phyloP scores from a whole-genome alignment of 805 yeast species.

The Spathaspora hagerdaliae region DNA sequence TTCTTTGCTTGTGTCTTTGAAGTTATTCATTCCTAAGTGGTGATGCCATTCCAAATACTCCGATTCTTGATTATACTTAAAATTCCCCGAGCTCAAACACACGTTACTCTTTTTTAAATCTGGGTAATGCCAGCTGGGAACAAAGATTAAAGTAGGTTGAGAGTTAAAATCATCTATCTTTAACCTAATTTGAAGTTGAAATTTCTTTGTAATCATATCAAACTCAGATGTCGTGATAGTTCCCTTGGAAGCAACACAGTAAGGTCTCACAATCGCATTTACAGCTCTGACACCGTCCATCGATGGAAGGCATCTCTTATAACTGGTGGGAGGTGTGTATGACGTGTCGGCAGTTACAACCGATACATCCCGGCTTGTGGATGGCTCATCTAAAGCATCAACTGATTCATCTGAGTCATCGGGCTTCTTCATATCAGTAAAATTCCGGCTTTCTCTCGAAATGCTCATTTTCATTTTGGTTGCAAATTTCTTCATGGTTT shows the following conservation, averaged over 20 bases:
- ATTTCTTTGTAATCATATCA: conserved; percentile 46
- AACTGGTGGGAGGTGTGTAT: conserved; percentile 14
- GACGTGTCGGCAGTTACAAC: not conserved
- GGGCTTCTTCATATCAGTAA: not conserved
- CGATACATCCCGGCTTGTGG: conserved; percentile 19
- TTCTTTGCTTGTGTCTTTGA: not conserved
- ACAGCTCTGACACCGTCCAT: conserved; percentile 71
- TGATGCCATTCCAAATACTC: conserved; percentile 75
- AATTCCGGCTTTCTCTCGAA: not conserved
- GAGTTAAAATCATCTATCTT: not conserved
- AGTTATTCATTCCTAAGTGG: not conserved
- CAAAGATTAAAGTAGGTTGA: conserved; percentile 54
- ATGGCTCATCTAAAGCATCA: conserved; percentile 7
- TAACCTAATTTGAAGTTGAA: conserved; percentile 33
- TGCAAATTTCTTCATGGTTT: not conserved
- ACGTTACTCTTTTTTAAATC: conserved; percentile 44
- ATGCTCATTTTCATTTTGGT: not conserved
- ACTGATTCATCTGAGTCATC: conserved; percentile 9
- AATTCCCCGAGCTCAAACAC: conserved; percentile 51
- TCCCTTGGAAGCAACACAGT: conserved; percentile 64
- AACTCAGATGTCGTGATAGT: conserved; percentile 51
- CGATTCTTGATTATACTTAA: conserved; percentile 45
- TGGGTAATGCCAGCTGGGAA: conserved; percentile 73
- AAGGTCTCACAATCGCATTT: conserved; percentile 76
- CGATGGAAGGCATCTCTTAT: conserved; percentile 33